Percentiles rank a stretch among this genome's conserved stretches.
These are phyloP conservation scores for Ambrosia trifida DNA, from an alignment of 129 eudicot species.

Conservation along the genomic window DNA sequence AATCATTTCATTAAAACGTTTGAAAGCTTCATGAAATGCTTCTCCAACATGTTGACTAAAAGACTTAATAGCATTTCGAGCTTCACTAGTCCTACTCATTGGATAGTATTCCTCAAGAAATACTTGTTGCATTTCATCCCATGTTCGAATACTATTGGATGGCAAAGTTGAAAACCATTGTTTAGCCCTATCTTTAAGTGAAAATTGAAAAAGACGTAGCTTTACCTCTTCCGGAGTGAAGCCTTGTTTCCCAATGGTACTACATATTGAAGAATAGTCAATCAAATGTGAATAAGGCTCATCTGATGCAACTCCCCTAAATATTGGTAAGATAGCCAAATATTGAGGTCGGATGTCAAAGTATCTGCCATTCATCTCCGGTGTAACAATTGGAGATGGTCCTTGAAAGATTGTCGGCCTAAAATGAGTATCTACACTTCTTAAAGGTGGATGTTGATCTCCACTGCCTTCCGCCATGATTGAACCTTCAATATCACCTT, in stretches of 20 bases:
- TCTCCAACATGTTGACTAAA: not conserved
- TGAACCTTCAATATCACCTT: too few species aligned
- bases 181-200: not conserved
- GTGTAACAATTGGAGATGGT: not conserved
- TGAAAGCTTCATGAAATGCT: not conserved
- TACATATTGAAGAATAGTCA: not conserved
- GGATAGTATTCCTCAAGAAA: not conserved
- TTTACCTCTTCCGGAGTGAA: not conserved
- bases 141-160: not conserved
- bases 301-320: not conserved
- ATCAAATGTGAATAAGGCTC: not conserved
- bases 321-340: not conserved
- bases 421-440: not conserved
- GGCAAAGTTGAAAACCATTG: not conserved
- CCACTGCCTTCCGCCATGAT: too few species aligned
- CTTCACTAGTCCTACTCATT: not conserved
- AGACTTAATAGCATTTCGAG: not conserved
- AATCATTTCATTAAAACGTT: not conserved
- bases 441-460: not conserved
- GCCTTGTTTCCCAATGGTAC: not conserved
- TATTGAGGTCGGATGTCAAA: not conserved
- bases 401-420: not conserved
- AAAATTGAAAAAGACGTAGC: not conserved
- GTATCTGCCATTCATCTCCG: not conserved
- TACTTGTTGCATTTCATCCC: not conserved